phyloP scores from a whole-genome alignment of 129 eudicot genomes.

The Flaveria trinervia region DNA sequence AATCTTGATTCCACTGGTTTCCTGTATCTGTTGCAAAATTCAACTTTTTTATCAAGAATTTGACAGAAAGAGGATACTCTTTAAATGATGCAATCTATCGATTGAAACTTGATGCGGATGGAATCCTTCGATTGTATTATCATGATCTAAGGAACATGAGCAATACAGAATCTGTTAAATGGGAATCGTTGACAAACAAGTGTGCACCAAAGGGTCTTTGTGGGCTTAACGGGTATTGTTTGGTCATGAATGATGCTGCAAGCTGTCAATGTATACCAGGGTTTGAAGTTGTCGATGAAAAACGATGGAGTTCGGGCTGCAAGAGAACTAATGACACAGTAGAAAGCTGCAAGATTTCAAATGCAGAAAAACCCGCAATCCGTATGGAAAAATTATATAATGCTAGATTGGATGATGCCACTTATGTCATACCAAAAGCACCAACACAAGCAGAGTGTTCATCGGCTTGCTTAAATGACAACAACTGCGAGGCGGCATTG shows the following conservation, averaged over 20 bases:
- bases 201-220: constrained; percentile 45
- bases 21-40: constrained; percentile 33
- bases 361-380: neutral
- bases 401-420: constrained; percentile 23
- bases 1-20: constrained; percentile 40
- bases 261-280: constrained; percentile 44
- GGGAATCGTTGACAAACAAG: constrained; percentile 18
- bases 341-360: constrained; percentile 29
- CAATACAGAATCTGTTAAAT: constrained; percentile 14
- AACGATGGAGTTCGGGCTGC: constrained; percentile 35
- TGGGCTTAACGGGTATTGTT: constrained; percentile 46
- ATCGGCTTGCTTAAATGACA: constrained; percentile 35
- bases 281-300: constrained; percentile 24
- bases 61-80: constrained; percentile 26
- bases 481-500: constrained; percentile 39
- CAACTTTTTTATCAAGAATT: constrained; percentile 12
- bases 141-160: neutral
- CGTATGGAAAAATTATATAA: constrained; percentile 20
- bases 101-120: constrained; percentile 47
- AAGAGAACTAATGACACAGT: constrained; percentile 29
- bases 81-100: constrained; percentile 28
- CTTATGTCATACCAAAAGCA: constrained; percentile 15
- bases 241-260: neutral
- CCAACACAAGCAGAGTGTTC: constrained; percentile 30
- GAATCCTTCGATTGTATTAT: constrained; percentile 43